Evolutionary conservation across 257 asterid species (phyloP).

Genomic region (Solanum pennellii): DNA sequence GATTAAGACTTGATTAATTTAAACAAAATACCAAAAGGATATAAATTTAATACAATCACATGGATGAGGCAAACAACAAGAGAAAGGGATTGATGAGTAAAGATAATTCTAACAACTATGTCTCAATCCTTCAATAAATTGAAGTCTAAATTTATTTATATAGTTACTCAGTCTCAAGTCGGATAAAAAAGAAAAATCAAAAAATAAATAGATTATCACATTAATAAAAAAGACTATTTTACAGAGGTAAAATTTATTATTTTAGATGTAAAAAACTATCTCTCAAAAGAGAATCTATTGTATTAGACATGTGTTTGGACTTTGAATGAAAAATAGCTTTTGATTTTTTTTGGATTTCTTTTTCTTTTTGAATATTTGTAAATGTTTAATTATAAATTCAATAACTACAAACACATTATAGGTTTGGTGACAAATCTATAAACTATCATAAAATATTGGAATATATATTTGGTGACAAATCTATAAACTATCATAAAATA

Average conservation of each 20-base stretch:
- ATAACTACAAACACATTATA: neutral
- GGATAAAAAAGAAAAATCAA: neutral
- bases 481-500: neutral
- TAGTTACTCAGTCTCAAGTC: rapidly evolving
- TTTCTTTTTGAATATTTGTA: neutral
- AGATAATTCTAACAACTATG: neutral
- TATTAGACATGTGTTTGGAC: neutral
- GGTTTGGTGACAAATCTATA: neutral
- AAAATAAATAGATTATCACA: neutral
- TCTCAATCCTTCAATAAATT: neutral
- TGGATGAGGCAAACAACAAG: neutral
- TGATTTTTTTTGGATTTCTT: neutral
- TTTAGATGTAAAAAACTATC: neutral
- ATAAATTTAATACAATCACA: neutral
- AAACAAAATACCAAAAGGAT: neutral
- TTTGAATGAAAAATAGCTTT: neutral
- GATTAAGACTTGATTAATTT: neutral
- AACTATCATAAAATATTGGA: neutral
- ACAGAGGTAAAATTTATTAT: rapidly evolving
- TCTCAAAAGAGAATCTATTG: neutral
- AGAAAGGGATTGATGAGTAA: neutral
- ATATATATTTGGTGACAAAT: neutral
- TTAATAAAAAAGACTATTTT: neutral
- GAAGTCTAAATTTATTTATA: neutral
- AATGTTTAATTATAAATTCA: neutral